Evolutionary conservation across 2,329 filamentous ascomycete genomes (phyloP).

Genomic region (Fusarium avenaceum): DNA sequence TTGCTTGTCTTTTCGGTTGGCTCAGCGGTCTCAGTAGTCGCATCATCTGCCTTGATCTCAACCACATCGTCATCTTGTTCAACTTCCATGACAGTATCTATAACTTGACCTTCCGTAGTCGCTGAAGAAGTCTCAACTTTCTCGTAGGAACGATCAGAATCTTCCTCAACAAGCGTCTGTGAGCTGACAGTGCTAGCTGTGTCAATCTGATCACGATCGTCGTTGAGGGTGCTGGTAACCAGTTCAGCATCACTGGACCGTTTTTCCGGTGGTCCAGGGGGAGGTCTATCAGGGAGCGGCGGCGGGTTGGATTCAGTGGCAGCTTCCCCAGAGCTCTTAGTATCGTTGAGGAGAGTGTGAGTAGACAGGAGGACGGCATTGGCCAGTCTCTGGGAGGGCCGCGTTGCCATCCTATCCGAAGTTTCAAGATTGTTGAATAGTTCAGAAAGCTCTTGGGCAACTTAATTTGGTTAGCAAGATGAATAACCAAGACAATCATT

Average conservation of each 20-base stretch:
- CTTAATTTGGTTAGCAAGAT: constrained; percentile 60
- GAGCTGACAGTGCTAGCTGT: constrained; percentile 64
- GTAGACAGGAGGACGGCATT: constrained; percentile 79
- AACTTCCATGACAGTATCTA: constrained; percentile 45
- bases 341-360: constrained; percentile 54
- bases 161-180: constrained; percentile 64
- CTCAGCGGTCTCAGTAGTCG: constrained; percentile 4
- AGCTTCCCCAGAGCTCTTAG: constrained; percentile 49
- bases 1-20: constrained; percentile 18
- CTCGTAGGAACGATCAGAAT: constrained; percentile 54
- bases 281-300: constrained; percentile 64
- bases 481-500: neutral
- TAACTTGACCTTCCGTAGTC: constrained; percentile 42
- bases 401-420: constrained; percentile 72
- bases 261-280: constrained; percentile 55
- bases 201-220: constrained; percentile 52
- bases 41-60: constrained; percentile 16
- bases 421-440: constrained; percentile 80
- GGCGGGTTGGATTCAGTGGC: constrained; percentile 55
- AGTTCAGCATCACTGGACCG: constrained; percentile 54
- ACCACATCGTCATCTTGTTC: constrained; percentile 30
- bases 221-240: constrained; percentile 52
- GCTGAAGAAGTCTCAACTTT: constrained; percentile 48
- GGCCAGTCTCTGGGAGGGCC: constrained; percentile 81
- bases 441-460: constrained; percentile 78